phyloP scores from a whole-genome alignment of 371 early-diverging fungal genomes.

The Dentiscutata heterogama region DNA sequence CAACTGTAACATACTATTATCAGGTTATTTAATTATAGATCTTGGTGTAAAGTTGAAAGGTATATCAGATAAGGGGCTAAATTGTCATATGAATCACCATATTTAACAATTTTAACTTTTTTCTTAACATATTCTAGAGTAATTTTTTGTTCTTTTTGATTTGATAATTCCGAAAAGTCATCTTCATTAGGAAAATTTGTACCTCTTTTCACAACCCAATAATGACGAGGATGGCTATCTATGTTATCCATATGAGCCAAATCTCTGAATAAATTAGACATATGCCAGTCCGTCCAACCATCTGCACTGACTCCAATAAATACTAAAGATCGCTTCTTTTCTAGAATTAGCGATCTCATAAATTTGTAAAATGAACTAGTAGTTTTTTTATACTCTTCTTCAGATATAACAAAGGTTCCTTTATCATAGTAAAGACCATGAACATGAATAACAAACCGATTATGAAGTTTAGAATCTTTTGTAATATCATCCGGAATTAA shows the following conservation, averaged over 20 bases:
- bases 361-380: background rate
- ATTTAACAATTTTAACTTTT: background rate
- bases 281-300: background rate
- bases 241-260: background rate
- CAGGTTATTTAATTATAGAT: too few relatives aligned
- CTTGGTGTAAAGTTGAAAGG: background rate
- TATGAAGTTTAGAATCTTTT: background rate
- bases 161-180: background rate
- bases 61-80: background rate
- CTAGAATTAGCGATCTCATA: background rate
- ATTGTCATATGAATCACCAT: background rate
- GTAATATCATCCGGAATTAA: background rate
- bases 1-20: too few relatives aligned
- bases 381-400: background rate
- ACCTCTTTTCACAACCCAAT: background rate
- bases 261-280: background rate
- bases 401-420: background rate
- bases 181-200: background rate
- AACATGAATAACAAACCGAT: slow-evolving; percentile 4
- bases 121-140: background rate
- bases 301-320: background rate
- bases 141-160: background rate
- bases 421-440: slow-evolving; percentile 13
- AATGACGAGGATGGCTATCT: background rate
- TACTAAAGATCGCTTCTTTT: slow-evolving; percentile 4